Evolutionary conservation across 2,329 filamentous ascomycete species (phyloP).

Genomic region (Fusarium multiceps): DNA sequence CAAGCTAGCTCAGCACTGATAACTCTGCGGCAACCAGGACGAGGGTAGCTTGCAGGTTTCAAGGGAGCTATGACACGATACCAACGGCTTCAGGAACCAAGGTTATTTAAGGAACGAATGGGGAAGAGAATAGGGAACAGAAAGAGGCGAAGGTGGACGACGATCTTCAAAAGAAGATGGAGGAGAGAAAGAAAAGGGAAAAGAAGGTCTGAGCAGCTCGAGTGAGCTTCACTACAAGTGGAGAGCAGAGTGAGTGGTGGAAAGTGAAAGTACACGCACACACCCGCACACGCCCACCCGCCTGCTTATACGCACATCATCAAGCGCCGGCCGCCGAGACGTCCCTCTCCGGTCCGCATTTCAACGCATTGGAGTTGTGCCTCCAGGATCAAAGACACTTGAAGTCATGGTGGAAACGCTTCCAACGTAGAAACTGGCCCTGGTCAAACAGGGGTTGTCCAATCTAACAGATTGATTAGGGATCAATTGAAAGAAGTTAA

Average conservation of each 20-base stretch:
- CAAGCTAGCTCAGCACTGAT: constrained; percentile 18
- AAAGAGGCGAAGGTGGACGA: constrained; percentile 17
- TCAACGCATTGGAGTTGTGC: constrained; percentile 28
- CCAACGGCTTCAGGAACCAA: constrained; percentile 33
- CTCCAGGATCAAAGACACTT: constrained; percentile 21
- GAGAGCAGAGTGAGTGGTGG: constrained; percentile 35
- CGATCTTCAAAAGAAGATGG: constrained; percentile 35
- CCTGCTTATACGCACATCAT: constrained; percentile 46
- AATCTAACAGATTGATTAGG: constrained; percentile 23
- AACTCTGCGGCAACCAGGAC: constrained; percentile 21
- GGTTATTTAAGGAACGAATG: constrained; percentile 33
- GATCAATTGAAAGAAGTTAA: constrained; percentile 19
- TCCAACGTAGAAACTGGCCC: constrained; percentile 26
- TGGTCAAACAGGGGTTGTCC: constrained; percentile 22
- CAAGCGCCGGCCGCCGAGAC: constrained; percentile 44
- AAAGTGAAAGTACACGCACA: constrained; percentile 40
- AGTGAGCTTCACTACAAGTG: constrained; percentile 38
- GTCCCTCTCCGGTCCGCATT: constrained; percentile 34
- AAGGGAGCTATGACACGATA: constrained; percentile 29
- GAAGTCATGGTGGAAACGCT: constrained; percentile 22
- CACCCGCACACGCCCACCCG: constrained; percentile 42
- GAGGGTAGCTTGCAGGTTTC: constrained; percentile 33
- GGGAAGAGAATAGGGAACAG: constrained; percentile 14
- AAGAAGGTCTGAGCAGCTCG: constrained; percentile 39
- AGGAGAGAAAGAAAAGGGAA: constrained; percentile 33